Evolutionary conservation across 2,329 filamentous ascomycete genomes (phyloP).

Genomic region (Monosporascus sp.): DNA sequence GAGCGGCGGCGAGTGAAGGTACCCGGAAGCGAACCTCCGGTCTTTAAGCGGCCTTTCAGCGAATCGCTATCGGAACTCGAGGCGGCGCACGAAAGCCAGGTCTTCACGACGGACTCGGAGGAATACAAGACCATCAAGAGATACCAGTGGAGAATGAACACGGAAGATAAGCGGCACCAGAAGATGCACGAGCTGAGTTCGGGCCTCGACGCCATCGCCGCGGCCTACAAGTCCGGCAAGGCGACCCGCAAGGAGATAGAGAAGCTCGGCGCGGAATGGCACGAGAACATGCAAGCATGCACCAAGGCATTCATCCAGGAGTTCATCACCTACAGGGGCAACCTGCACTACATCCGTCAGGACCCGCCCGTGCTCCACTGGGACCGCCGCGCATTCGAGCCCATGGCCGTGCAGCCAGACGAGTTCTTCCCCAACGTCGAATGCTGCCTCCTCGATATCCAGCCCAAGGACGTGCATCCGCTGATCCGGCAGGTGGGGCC

Average conservation of each 20-base stretch:
- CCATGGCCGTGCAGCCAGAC: conserved; percentile 47
- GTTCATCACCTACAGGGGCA: conserved; percentile 43
- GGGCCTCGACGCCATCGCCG: conserved; percentile 5
- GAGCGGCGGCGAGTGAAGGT: not conserved
- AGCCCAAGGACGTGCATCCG: conserved; percentile 50
- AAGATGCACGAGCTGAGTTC: conserved; percentile 1
- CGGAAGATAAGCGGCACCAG: conserved; percentile 11
- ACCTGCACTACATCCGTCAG: conserved; percentile 45
- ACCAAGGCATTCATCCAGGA: conserved; percentile 19
- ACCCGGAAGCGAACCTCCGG: conserved; percentile 17
- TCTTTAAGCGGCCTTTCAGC: conserved; percentile 30
- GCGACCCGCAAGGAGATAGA: conserved; percentile 20
- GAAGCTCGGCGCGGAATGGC: conserved; percentile 28
- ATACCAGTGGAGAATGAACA: conserved; percentile 14
- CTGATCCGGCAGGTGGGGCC: conserved; percentile 42
- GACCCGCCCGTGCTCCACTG: conserved; percentile 52
- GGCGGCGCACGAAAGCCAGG: conserved; percentile 14
- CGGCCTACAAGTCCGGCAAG: conserved; percentile 6
- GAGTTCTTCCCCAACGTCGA: conserved; percentile 64
- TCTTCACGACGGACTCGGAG: conserved; percentile 10
- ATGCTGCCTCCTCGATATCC: conserved; percentile 59
- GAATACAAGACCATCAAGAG: conserved; percentile 10
- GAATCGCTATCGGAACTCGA: conserved; percentile 35
- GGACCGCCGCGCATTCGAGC: conserved; percentile 68
- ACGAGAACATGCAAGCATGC: conserved; percentile 22